Conservation (phyloP, 139 green algal species). For the Chlorella sp. region DNA sequence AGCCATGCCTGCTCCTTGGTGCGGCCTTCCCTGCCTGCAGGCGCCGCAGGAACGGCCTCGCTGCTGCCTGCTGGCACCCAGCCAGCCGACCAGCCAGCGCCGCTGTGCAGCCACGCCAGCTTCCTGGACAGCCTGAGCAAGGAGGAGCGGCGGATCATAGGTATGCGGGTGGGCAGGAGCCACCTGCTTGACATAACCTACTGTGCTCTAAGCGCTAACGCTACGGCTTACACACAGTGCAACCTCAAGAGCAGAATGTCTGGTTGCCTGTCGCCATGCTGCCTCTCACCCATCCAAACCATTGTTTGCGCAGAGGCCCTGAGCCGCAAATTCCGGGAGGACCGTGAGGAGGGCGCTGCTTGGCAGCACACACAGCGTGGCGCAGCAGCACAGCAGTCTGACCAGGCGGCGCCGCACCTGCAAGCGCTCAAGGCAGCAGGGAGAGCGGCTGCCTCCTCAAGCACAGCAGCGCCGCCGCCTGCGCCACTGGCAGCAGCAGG, state of each 20-base stretch:
- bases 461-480: too few relatives aligned
- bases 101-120: slow-evolving; percentile 14
- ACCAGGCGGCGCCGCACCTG: neutral
- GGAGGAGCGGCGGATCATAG: slow-evolving; percentile 26
- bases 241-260: too few relatives aligned
- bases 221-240: too few relatives aligned
- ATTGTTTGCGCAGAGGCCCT: neutral
- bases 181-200: too few relatives aligned
- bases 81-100: neutral
- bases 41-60: too few relatives aligned
- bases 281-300: too few relatives aligned
- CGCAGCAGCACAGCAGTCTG: neutral
- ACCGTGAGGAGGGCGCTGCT: neutral
- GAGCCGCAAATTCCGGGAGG: slow-evolving; percentile 9
- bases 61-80: neutral
- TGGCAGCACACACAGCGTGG: neutral
- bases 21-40: neutral
- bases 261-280: too few relatives aligned
- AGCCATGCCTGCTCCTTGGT: neutral
- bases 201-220: too few relatives aligned
- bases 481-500: too few relatives aligned
- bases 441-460: too few relatives aligned
- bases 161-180: neutral
- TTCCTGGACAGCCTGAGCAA: slow-evolving; percentile 20
- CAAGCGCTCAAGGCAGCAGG: neutral